These are phyloP conservation scores for Fonsecaea monophora DNA, from an alignment of 2,329 filamentous ascomycete genomes.

Conservation along the genomic window DNA sequence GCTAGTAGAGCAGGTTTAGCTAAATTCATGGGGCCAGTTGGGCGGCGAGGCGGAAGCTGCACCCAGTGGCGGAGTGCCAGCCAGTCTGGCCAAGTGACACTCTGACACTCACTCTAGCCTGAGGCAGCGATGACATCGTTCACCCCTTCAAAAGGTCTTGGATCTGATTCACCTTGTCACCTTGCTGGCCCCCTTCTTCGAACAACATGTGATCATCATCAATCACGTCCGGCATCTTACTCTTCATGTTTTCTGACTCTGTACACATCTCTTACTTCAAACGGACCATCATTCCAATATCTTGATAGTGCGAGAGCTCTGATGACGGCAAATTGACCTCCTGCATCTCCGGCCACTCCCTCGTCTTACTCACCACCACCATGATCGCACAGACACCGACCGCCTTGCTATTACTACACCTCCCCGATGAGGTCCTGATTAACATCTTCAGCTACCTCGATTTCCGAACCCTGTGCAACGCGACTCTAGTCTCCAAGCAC, in stretches of 20 bases:
- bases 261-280: not conserved
- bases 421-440: constrained; percentile 40
- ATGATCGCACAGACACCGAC: constrained; percentile 34
- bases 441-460: constrained; percentile 37
- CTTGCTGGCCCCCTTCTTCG: constrained; percentile 4
- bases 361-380: constrained; percentile 21
- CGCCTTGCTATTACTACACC: constrained; percentile 33
- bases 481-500: constrained; percentile 33
- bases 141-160: constrained; percentile 4
- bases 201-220: constrained; percentile 10
- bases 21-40: constrained; percentile 7
- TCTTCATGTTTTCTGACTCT: not conserved
- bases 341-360: constrained; percentile 1
- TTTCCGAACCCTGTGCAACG: constrained; percentile 26
- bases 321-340: constrained; percentile 8
- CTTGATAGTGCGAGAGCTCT: not conserved
- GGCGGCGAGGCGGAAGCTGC: constrained; percentile 9
- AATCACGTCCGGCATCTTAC: constrained; percentile 9
- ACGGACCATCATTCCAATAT: not conserved
- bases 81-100: constrained; percentile 7
- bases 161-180: constrained; percentile 3
- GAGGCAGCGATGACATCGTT: constrained; percentile 22
- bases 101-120: not conserved
- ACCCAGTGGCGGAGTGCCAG: constrained; percentile 5
- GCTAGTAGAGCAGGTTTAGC: not conserved